These are phyloP conservation scores for Ogataea zsoltii DNA, from an alignment of 805 yeast genomes.

Conservation along the genomic window DNA sequence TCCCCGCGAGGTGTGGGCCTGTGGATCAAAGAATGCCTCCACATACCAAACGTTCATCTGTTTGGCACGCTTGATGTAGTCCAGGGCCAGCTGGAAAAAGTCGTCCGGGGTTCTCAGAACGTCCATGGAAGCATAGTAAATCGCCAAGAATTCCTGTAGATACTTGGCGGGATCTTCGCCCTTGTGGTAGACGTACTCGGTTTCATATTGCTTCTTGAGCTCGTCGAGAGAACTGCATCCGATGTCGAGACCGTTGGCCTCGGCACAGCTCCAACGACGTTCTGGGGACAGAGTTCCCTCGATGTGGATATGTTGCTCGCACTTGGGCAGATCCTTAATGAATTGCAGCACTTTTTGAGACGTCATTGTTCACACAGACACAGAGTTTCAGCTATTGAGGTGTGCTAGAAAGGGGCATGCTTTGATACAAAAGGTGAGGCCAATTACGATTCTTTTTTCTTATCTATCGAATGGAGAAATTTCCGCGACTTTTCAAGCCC, in stretches of 20 bases:
- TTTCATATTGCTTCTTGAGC: conserved; percentile 36
- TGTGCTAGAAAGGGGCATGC: no score
- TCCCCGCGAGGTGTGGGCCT: conserved; percentile 47
- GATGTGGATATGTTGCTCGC: conserved; percentile 49
- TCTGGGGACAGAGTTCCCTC: conserved; percentile 45
- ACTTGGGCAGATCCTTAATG: conserved; percentile 42
- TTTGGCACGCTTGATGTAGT: conserved; percentile 40
- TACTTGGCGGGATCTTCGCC: conserved; percentile 42
- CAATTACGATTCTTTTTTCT: not conserved
- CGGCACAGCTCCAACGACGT: conserved; percentile 40
- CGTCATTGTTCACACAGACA: not conserved
- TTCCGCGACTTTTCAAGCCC: not conserved
- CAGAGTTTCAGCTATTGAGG: no score
- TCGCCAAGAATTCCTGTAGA: conserved; percentile 46
- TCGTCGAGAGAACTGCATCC: conserved; percentile 36
- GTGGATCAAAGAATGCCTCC: conserved; percentile 50
- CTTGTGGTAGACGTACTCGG: conserved; percentile 28
- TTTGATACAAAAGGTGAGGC: no score
- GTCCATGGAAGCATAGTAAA: conserved; percentile 48
- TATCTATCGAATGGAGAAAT: not conserved
- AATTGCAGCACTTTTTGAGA: not conserved
- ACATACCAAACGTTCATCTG: conserved; percentile 44
- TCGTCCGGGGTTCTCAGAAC: conserved; percentile 43
- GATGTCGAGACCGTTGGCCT: conserved; percentile 22
- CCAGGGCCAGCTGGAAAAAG: conserved; percentile 47